Conservation (phyloP, 2,329 filamentous ascomycete genomes). For the Pyrenophora teres region DNA sequence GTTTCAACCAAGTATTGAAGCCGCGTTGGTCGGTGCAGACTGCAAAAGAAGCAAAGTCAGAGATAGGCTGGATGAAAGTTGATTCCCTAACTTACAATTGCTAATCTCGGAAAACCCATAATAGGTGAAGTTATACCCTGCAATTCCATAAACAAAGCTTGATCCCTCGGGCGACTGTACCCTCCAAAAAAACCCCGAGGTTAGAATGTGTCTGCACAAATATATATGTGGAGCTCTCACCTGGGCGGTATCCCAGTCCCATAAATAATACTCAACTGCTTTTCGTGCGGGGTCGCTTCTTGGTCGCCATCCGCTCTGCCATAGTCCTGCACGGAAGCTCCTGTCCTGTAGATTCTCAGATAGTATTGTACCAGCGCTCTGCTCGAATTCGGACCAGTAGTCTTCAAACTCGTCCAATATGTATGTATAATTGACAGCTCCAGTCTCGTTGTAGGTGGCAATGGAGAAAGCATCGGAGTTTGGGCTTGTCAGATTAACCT, state of each 20-base stretch:
- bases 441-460: conserved; percentile 64
- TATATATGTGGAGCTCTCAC: neutral
- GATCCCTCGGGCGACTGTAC: conserved; percentile 58
- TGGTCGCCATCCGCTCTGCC: conserved; percentile 66
- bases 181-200: neutral
- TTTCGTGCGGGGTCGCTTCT: conserved; percentile 60
- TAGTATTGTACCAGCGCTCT: conserved; percentile 63
- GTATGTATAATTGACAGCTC: conserved; percentile 56
- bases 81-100: conserved; percentile 2
- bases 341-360: conserved; percentile 65
- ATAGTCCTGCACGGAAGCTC: conserved; percentile 63
- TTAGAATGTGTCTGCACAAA: neutral
- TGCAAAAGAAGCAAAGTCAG: conserved; percentile 66
- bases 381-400: conserved; percentile 53
- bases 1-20: conserved; percentile 62
- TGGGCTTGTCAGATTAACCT: conserved; percentile 60
- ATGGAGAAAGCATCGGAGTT: conserved; percentile 65
- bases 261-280: conserved; percentile 66
- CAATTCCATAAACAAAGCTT: conserved; percentile 60
- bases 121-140: conserved; percentile 59
- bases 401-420: conserved; percentile 59
- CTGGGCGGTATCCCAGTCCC: conserved; percentile 63
- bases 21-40: conserved; percentile 65
- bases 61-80: conserved; percentile 58
- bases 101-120: conserved; percentile 9